phyloP scores from a whole-genome alignment of 2,329 filamentous ascomycete genomes.

The Aspergillus ochraceoroseus region DNA sequence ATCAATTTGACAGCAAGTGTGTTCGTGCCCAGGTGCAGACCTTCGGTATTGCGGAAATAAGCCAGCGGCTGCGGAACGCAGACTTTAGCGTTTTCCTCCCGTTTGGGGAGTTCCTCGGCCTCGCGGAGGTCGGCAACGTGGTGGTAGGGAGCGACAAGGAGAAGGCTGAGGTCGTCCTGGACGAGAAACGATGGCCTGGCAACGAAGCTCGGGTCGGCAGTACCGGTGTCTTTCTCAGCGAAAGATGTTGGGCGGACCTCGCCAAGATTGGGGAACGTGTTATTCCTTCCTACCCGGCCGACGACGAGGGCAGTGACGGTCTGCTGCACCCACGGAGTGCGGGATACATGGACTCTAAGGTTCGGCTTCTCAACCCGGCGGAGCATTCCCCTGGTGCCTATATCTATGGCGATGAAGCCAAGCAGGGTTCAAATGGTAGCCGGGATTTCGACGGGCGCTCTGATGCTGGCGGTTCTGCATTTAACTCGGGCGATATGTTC shows the following conservation, averaged over 20 bases:
- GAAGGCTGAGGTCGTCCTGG: conserved; percentile 83
- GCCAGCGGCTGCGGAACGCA: conserved; percentile 81
- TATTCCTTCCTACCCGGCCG: conserved; percentile 56
- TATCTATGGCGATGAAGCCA: conserved; percentile 68
- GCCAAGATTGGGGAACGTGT: conserved; percentile 65
- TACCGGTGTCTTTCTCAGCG: conserved; percentile 92
- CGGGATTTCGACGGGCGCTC: conserved; percentile 79
- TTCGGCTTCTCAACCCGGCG: conserved; percentile 49
- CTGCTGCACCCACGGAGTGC: conserved; percentile 49
- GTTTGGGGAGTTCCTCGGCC: conserved; percentile 88
- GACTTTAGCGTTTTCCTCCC: conserved; percentile 96
- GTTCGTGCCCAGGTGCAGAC: conserved; percentile 92
- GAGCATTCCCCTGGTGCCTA: conserved; percentile 54
- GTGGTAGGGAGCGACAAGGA: conserved; percentile 89
- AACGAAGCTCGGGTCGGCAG: conserved; percentile 89
- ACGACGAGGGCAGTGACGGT: conserved; percentile 56
- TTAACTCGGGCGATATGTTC: conserved; percentile 95
- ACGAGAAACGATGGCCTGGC: conserved; percentile 84
- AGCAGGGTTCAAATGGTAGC: conserved; percentile 72
- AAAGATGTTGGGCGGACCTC: conserved; percentile 91
- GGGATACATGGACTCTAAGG: conserved; percentile 49
- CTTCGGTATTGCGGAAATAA: conserved; percentile 94
- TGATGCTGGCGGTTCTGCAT: conserved; percentile 85
- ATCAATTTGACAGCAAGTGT: conserved; percentile 98
- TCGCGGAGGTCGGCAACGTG: conserved; percentile 76